Conservation (phyloP, 106 monocot species). For the Xerophyta viscosa region DNA sequence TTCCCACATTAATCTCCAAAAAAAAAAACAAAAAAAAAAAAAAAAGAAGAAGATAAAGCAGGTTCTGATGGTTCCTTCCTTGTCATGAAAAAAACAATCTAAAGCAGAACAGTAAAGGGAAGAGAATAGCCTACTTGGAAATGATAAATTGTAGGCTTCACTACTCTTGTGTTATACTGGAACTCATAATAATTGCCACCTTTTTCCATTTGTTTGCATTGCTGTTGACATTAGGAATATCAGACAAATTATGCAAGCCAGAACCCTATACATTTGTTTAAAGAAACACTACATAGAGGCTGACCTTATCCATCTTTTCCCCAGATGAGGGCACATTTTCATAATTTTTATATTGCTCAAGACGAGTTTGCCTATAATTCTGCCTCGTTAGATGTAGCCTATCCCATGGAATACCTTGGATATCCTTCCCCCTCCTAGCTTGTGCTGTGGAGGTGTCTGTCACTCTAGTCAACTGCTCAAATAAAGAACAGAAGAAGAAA, state of each 20-base stretch:
- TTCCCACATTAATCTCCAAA: too few species aligned
- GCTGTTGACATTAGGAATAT: conserved; percentile 8
- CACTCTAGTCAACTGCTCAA: conserved; percentile 28
- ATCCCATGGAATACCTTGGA: conserved; percentile 66
- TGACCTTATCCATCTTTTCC: conserved; percentile 35
- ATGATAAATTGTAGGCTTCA: conserved; percentile 42
- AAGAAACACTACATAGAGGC: neutral
- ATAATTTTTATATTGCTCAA: conserved; percentile 63
- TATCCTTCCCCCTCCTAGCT: conserved; percentile 56
- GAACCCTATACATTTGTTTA: neutral
- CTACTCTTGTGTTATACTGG: conserved; percentile 29
- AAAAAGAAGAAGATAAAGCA: too few species aligned
- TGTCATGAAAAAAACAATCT: too few species aligned
- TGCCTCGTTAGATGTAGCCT: conserved; percentile 41
- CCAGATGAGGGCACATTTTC: conserved; percentile 57
- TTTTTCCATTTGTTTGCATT: conserved; percentile 34
- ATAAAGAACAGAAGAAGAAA: neutral
- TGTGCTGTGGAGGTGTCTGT: conserved; percentile 48
- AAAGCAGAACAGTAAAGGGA: too few species aligned
- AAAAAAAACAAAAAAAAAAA: too few species aligned
- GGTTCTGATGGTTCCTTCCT: too few species aligned
- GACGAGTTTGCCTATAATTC: conserved; percentile 37
- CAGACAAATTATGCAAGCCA: neutral
- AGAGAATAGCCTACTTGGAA: conserved; percentile 28
- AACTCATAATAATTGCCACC: conserved; percentile 39